Base-by-base conservation (phyloP, 1,284 basidiomycete genomes). In the Boletus semigastroideus region DNA sequence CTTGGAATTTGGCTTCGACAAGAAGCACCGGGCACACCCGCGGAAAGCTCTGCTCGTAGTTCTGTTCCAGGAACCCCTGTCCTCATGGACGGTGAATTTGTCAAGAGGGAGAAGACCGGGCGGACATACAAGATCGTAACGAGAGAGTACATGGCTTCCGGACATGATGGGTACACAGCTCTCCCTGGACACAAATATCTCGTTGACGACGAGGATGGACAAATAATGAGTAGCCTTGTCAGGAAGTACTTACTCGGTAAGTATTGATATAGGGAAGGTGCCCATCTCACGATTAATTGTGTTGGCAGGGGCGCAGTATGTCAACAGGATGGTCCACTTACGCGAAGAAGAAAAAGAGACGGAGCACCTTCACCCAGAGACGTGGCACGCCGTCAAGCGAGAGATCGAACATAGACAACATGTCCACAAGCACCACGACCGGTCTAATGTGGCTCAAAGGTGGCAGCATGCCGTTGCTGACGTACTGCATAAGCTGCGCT, bases 161-260 rank as follows among this genome's bases (percentile, higher is more conserved):
- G 87, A 0, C 86, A 92, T 56, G 93, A 96, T 65, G 94, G 94
- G 0, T 97, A 87, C 67, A 71, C 75, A 1, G 78, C 86, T 0
- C 74, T 97, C 37, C 84, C 82, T 60, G 83, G 81, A 6, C 78
- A 83, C 31, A 70, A 77, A 51, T 86, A 86, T 60, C 77, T 95
- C 33, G 79, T 96, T 19, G 91, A 95, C 60, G 86, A 94, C 58
- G 94, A 97, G 68, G 82, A 81, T 49, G 94, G 94, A 0, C 81
- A 87, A 59, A 75, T 92, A 55, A 87, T 92, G 82, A 90, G 86
- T 63, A 74, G 79, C 19, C 83, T 96, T 49, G 88, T 96, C 25
- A 79, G 94, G 57, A 89, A 87, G 61, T 95, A 93, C 69, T 74
- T 96, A 5, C 78, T 96, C 25, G 94, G 92, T 90, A 56, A 53